Evolutionary conservation across 2,329 filamentous ascomycete species (phyloP), one percentile per base, ranked within the genome.

Genomic region (Fusarium sororula): DNA sequence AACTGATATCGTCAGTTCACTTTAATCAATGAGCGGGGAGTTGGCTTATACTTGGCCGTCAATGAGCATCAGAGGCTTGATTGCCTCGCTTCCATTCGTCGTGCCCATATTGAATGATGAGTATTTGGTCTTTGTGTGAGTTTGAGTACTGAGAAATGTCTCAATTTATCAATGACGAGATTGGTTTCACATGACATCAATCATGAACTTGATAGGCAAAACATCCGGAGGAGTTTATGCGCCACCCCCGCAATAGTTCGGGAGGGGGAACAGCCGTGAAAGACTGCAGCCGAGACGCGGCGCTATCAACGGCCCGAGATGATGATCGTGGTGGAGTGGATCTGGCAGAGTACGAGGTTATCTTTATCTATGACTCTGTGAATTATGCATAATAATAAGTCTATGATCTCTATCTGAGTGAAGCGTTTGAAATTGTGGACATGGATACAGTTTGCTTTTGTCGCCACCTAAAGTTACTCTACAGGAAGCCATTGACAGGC

Each of bases 31-130:
- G 1, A 20, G 14, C 8, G 12, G n/a, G 17, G 12, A n/a, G 3
- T 24, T 12, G 5, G 3, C 22, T 24, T 32, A 2, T 72, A 76
- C 73, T 57, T 74, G n/a, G 1, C 73, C 73, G 5, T 71, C 63
- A 17, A 75, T 75, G 2, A 75, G 47, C 73, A 75, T 74, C 4
- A 56, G 28, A 53, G 64, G 64, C 68, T 66, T 54, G 13, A 38
- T 24, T 20, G 45, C 59, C 61, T 44, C 57, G 14, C 5, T 17
- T 26, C 37, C 50, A 35, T 65, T 42, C 42, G 18, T 32, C 0
- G 42, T 30, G 6, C 48, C 28, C 66, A 68, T 68, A 2, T 14
- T 54, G 20, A 17, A 28, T 28, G 51, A n/a, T 54, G 51, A 4
- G 44, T 24, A 0, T 35, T 24, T 12, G 18, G 14, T 38, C 7